phyloP scores from a whole-genome alignment of 2,329 filamentous ascomycete species.

The Neofusicoccum kwambonambiense region DNA sequence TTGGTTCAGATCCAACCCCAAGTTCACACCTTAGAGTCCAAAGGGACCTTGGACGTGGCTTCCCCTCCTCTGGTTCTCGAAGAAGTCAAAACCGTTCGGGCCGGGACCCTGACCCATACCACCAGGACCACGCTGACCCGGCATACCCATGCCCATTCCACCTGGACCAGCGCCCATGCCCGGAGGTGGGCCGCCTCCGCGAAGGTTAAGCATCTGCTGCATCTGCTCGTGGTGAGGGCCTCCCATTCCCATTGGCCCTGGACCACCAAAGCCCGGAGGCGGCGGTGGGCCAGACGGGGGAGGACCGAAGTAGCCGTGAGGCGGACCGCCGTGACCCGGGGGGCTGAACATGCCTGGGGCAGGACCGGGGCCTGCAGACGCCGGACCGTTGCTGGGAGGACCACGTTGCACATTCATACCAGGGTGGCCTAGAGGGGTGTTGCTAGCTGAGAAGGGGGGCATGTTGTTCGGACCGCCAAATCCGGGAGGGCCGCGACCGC shows the following conservation, averaged over 20 bases:
- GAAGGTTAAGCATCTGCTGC: constrained; percentile 10
- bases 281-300: constrained; percentile 1
- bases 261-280: constrained; percentile 15
- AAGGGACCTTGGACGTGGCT: constrained; percentile 12
- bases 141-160: constrained; percentile 3
- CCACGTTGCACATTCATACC: constrained; percentile 33
- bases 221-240: constrained; percentile 1
- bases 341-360: constrained; percentile 10
- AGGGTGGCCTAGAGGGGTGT: constrained; percentile 39
- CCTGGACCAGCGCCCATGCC: constrained; percentile 4
- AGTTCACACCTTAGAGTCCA: background rate
- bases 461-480: constrained; percentile 12
- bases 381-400: constrained; percentile 23
- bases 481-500: constrained; percentile 10
- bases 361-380: constrained; percentile 3
- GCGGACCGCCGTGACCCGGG: constrained; percentile 2
- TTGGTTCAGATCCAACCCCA: background rate
- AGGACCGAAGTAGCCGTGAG: constrained; percentile 4
- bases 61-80: constrained; percentile 11
- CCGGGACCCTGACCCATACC: background rate
- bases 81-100: constrained; percentile 1
- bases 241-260: constrained; percentile 16
- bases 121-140: background rate
- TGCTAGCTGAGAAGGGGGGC: constrained; percentile 33
- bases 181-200: constrained; percentile 13